A percentile compares a stretch with the other conserved stretches of the same genome.
Evolutionary conservation across 768 basidiomycete species (phyloP).

Genomic region (Daedaleopsis sinensis): DNA sequence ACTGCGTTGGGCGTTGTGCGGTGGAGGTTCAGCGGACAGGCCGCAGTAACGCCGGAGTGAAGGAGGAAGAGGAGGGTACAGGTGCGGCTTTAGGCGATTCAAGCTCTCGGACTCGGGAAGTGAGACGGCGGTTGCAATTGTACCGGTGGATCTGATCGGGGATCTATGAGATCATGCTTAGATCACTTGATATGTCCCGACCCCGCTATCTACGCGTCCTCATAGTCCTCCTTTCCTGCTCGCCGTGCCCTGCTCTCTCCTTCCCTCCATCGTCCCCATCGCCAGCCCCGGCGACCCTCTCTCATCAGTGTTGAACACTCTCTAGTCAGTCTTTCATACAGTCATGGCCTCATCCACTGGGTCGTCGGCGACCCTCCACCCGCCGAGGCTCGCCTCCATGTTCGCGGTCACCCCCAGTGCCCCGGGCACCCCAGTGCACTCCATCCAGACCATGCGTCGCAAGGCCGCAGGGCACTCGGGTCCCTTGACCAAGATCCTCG

Average conservation of each 20-base stretch:
- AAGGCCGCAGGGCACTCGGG: constrained; percentile 91
- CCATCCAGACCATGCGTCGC: constrained; percentile 87
- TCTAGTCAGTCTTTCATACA: not conserved
- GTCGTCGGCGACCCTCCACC: constrained; percentile 50
- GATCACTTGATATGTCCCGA: constrained; percentile 22
- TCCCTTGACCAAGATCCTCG: constrained; percentile 88
- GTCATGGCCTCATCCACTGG: constrained; percentile 20
- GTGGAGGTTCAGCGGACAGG: constrained; percentile 34
- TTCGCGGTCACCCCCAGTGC: constrained; percentile 76
- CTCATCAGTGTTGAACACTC: not conserved
- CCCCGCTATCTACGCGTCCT: constrained; percentile 19
- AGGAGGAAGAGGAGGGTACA: constrained; percentile 3
- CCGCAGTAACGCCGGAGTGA: constrained; percentile 42
- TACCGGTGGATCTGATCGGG: not conserved
- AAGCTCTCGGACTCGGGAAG: too few relatives aligned
- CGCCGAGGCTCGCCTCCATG: constrained; percentile 71
- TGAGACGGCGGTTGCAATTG: too few relatives aligned
- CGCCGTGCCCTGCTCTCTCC: not conserved
- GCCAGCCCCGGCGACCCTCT: constrained; percentile 11
- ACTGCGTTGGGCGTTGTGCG: not conserved
- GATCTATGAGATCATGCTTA: constrained; percentile 21
- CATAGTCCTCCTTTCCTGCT: constrained; percentile 9
- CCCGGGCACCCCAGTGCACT: constrained; percentile 86
- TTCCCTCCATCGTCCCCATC: constrained; percentile 17
- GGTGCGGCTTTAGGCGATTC: constrained; percentile 14